Percentiles rank a stretch among this genome's conserved stretches.
phyloP scores from a whole-genome alignment of 495 filamentous ascomycete genomes.

The Neurospora cerealis region DNA sequence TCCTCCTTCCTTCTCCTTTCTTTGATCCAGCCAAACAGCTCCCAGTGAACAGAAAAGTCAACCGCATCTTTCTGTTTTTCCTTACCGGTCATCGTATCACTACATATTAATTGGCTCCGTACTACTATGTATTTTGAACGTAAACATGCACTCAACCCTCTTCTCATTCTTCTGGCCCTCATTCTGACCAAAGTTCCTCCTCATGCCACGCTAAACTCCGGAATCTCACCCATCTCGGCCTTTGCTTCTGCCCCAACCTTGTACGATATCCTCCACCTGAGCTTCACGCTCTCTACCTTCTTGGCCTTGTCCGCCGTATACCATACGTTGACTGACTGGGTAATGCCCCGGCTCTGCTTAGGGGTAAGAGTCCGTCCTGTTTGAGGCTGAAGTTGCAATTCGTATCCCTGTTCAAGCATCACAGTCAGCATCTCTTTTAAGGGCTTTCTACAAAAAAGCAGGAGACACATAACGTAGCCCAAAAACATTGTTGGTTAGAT shows the following conservation, averaged over 20 bases:
- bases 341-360: slow-evolving; percentile 65
- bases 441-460: not conserved
- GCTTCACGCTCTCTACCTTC: slow-evolving; percentile 68
- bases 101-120: not conserved
- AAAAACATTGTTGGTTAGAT: not conserved
- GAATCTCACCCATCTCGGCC: slow-evolving; percentile 81
- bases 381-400: slow-evolving; percentile 74
- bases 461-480: not conserved
- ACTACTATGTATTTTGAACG: not conserved
- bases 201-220: slow-evolving; percentile 63
- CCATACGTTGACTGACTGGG: slow-evolving; percentile 70
- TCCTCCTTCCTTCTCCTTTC: not conserved
- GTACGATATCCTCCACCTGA: slow-evolving; percentile 83
- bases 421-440: not conserved
- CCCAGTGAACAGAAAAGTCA: not conserved
- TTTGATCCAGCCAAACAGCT: not conserved
- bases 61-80: not conserved
- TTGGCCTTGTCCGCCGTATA: slow-evolving; percentile 51
- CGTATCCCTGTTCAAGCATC: slow-evolving; percentile 49
- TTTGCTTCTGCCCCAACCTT: slow-evolving; percentile 49
- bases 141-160: not conserved
- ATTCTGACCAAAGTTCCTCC: not conserved
- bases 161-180: not conserved
- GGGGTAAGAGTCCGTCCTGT: slow-evolving; percentile 64
- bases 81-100: not conserved